A percentile compares a stretch with the other conserved stretches of the same genome.
Conservation (phyloP, 2,329 filamentous ascomycete species). For the Aspergillus novoparasiticus region DNA sequence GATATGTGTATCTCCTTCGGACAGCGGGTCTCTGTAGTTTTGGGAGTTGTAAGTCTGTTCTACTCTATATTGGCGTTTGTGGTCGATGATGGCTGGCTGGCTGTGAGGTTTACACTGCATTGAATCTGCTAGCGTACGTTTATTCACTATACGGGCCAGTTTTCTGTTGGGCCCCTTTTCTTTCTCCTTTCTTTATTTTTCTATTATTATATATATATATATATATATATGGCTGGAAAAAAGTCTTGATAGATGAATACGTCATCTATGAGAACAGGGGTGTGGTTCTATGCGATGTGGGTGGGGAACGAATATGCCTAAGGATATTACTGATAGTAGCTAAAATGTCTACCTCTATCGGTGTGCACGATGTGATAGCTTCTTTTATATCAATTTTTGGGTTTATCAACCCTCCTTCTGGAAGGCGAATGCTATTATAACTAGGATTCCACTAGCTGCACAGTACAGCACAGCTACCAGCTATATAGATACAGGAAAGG, state of each 20-base stretch:
- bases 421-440: background rate
- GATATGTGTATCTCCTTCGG: background rate
- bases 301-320: background rate
- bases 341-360: background rate
- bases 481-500: constrained; percentile 12
- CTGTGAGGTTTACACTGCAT: background rate
- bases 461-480: background rate
- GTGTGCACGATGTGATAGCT: background rate
- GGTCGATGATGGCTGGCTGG: background rate
- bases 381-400: background rate
- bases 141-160: background rate
- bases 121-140: background rate
- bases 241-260: no score
- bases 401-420: background rate
- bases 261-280: no score
- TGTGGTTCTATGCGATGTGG: background rate
- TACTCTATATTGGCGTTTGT: background rate
- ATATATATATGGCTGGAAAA: no score
- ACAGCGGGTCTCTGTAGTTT: background rate
- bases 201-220: no score
- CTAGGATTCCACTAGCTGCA: background rate
- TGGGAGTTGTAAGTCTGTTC: background rate
- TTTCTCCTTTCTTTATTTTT: no score
- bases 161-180: no score
- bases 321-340: background rate